Evolutionary conservation across 1,284 basidiomycete species (phyloP), one percentile per base, ranked within the genome.

Genomic region (Moniliophthora roreri): DNA sequence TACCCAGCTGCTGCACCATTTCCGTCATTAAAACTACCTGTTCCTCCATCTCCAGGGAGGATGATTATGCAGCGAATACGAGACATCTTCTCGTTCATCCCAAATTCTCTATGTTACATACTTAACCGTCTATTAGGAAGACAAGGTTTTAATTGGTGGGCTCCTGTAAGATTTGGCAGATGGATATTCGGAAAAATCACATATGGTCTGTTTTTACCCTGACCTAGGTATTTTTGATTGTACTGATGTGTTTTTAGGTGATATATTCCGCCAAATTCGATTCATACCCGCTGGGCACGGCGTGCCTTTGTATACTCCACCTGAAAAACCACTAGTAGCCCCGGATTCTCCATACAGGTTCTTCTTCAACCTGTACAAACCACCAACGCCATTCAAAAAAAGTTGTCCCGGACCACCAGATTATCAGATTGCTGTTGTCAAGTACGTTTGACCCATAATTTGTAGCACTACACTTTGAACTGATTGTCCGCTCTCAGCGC

Each of bases 281-380:
- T 83, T 95, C 66, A 80, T 97, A 11, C 82, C 87, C 0, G 75
- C 84, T 1, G 90, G 91, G 18, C 76, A 85, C 64, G 63, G 63
- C 4, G 60, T 73, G 15, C 74, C 76, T 11, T 68, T 65, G 28
- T 55, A 63, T 24, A 66, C 67, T 18, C 69, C 46, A 36, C 64
- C 60, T 37, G 36, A 56, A 54, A 20, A 20, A 21, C 13, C 40
- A 40, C 52, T 53, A 18, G 50, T 56, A 16, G 45, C 57, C 15
- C 53, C 51, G 26, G n/a, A 44, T 5, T 85, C 89, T 16, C 88
- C 89, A 0, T 97, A 95, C 68, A 76, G 82, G 48, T 79, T 91
- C 18, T 98, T 97, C 74, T 99, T 81, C 71, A 89, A 98, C 66
- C 78, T 95, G 3, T 98, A 96, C 78, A 96, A 97, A 63, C 96